Base-by-base conservation (phyloP, 257 asterid species). In the Hygrophila difformis region DNA sequence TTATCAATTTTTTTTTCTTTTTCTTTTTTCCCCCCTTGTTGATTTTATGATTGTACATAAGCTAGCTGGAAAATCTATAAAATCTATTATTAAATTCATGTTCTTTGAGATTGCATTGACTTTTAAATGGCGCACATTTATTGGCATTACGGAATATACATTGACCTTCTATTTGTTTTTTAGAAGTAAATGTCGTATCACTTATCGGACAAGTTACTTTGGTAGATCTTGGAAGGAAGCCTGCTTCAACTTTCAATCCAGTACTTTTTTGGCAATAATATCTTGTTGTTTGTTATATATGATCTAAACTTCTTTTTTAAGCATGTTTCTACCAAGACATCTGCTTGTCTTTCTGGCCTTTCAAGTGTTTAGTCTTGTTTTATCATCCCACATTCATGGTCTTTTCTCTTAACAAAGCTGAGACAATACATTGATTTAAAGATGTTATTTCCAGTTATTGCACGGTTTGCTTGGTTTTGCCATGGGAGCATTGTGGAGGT, bases 401-500 rank as follows among this genome's bases (percentile, higher is more conserved):
- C 51, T 18, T 38, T 31, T 22, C 5, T 35, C 29, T 24, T 24
- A 24, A 17, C n/a, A n/a, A 42, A 59, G 29, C 54, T 39, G 37
- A 51, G 40, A 40, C 24, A 19, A 51, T 21, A 3, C 40, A 36
- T 52, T 78, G 36, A 54, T 47, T 41, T 47, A 18, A 41, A 21
- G 19, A 39, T 62, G 1, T 37, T n/a, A 51, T 45, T 1, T 49
- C 47, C 86, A 91, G 98, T 66, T 91, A 59, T 71, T 78, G 80
- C 93, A 91, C 45, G 98, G 98, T 17, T 43, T 91, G 47, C 92
- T 84, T 60, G 96, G 98, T 58, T 68, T 86, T 22, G 57, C 87
- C 6, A 86, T 91, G 94, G 98, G 98, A 18, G 61, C 82, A 16
- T 61, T 78, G 55, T 91, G 98, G 96, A 91, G 96, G 96, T 89